A percentile compares a stretch with the other conserved stretches of the same genome.
These are phyloP conservation scores for Fusarium longipes DNA, from an alignment of 2,329 filamentous ascomycete species.

Conservation along the genomic window DNA sequence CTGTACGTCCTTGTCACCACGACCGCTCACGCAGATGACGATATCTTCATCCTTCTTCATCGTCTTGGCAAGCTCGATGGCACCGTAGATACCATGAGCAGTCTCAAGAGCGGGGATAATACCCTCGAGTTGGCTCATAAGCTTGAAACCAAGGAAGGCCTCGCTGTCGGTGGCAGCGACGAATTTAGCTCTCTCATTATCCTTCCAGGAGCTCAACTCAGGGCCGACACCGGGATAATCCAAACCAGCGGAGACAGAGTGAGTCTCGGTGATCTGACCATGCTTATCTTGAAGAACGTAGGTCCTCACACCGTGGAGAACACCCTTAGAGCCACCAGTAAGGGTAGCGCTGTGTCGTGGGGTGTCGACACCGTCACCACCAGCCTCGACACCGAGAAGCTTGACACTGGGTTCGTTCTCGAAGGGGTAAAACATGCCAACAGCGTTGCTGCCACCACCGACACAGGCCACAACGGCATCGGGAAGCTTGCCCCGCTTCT, in stretches of 20 bases:
- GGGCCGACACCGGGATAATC: slow-evolving; percentile 98
- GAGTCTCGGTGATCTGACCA: slow-evolving; percentile 93
- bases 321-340: slow-evolving; percentile 86
- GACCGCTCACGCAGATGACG: slow-evolving; percentile 91
- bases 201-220: slow-evolving; percentile 93
- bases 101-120: slow-evolving; percentile 97
- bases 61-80: slow-evolving; percentile 89
- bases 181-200: slow-evolving; percentile 85
- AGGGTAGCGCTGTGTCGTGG: slow-evolving; percentile 88
- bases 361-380: slow-evolving; percentile 91
- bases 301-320: slow-evolving; percentile 94
- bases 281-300: slow-evolving; percentile 94
- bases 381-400: slow-evolving; percentile 93
- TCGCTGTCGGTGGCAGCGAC: slow-evolving; percentile 91
- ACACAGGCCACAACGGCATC: slow-evolving; percentile 98
- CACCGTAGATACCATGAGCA: slow-evolving; percentile 91
- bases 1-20: slow-evolving; percentile 99
- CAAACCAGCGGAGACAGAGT: slow-evolving; percentile 94
- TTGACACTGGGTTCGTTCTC: slow-evolving; percentile 85
- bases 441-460: slow-evolving; percentile 92
- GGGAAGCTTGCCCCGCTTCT: slow-evolving; percentile 86
- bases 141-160: slow-evolving; percentile 86
- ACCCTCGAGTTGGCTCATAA: slow-evolving; percentile 88
- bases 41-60: slow-evolving; percentile 90
- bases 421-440: slow-evolving; percentile 99